Evolutionary conservation across 768 basidiomycete genomes (phyloP).

Genomic region (Chalciporus pseudorubinellus): DNA sequence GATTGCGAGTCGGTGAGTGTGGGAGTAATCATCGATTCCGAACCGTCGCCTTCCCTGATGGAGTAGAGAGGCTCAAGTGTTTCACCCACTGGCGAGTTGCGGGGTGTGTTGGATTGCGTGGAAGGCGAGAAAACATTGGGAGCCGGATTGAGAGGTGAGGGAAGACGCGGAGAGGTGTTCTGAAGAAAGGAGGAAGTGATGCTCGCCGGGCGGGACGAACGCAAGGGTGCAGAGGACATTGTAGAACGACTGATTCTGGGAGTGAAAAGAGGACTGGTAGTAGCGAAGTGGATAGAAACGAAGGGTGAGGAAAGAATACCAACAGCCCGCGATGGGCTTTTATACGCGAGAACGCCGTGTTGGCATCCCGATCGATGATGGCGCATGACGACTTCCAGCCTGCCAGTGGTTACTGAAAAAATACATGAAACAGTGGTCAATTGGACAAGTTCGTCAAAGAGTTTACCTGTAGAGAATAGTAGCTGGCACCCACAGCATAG

Average conservation of each 20-base stretch:
- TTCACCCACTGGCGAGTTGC: slow-evolving; percentile 11
- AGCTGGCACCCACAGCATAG: not conserved
- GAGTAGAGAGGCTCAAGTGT: slow-evolving; percentile 17
- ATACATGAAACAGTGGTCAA: not conserved
- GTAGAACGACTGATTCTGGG: not conserved
- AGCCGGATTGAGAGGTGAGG: slow-evolving; percentile 28
- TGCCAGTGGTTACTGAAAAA: too few species aligned
- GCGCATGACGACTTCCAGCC: too few species aligned
- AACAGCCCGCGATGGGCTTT: slow-evolving; percentile 5
- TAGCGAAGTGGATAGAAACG: not conserved
- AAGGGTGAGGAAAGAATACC: slow-evolving; percentile 1
- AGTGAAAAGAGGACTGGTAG: not conserved
- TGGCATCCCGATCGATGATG: not conserved
- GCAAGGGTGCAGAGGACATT: slow-evolving; percentile 6
- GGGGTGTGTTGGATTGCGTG: not conserved
- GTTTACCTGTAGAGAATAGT: not conserved
- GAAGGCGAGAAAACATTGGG: slow-evolving; percentile 6
- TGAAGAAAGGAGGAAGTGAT: slow-evolving; percentile 6
- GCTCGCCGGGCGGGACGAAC: slow-evolving; percentile 13
- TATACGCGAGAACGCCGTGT: slow-evolving; percentile 6
- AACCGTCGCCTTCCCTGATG: slow-evolving; percentile 15
- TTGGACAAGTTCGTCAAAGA: not conserved
- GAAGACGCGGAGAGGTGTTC: slow-evolving; percentile 12
- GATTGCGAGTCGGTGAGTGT: not conserved
- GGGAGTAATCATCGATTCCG: slow-evolving; percentile 1